Base-by-base conservation (phyloP, 1,284 basidiomycete genomes). In the Pseudozyma hubeiensis region DNA sequence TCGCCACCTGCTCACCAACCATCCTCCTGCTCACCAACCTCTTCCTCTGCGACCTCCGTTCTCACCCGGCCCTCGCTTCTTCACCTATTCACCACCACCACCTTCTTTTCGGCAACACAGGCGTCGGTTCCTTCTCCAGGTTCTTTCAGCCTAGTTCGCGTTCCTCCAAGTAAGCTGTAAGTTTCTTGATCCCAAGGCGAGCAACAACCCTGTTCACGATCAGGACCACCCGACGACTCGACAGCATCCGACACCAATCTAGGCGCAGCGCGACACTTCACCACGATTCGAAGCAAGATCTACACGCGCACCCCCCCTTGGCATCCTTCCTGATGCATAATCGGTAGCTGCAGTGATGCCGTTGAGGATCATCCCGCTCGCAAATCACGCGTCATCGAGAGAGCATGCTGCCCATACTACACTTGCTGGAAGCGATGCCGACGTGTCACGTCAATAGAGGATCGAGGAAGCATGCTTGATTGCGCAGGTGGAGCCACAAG, bases 101-200 rank as follows among this genome's bases (percentile, higher is more conserved):
- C 54, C 59, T 53, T 68, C 48, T 59, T 62, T 66, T 7, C 53
- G 35, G 47, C 56, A 50, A 30, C 45, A 40, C 24, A 24, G 24
- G 50, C 40, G 46, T 45, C 44, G 19, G 37, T 40, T 46, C 43
- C 31, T 53, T 52, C 49, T 44, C 48, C 30, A 49, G 43, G 39
- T 51, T 29, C 41, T 44, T 8, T 44, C 16, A 44, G 43, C 51
- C 51, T 53, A 40, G 34, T 40, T 51, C 17, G 52, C 39, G 24
- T 46, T 52, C 7, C 31, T 39, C 44, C 45, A 35, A 63, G 65
- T 68, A 68, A 68, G 65, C 65, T 68, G 65, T 68, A 68, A 68
- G 65, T 68, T 17, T 13, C 7, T 14, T 35, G 31, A 17, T 48
- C 43, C n/a, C 2, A 13, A 19, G 17, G 39, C 16, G n/a, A 49